phyloP scores from a whole-genome alignment of 164 flowering plant species.

The Liriodendron chinense region DNA sequence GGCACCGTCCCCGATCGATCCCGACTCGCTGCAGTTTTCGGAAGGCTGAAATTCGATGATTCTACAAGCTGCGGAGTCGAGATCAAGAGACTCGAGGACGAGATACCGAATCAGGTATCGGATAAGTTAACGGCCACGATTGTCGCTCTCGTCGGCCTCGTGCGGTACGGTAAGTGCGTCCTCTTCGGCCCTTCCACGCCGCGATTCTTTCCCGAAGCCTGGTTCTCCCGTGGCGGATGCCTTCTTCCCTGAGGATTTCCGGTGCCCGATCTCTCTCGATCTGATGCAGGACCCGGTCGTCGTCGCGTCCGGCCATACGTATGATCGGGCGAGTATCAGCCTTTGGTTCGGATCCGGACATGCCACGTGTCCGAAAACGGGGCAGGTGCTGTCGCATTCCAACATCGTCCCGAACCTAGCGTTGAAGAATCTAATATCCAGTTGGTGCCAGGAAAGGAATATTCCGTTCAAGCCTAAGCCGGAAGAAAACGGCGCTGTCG shows the following conservation, averaged over 20 bases:
- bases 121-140: conserved; percentile 38
- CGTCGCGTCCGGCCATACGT: conserved; percentile 86
- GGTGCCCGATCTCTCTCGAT: conserved; percentile 79
- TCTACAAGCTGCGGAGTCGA: conserved; percentile 56
- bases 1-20: conserved; percentile 57
- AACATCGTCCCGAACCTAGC: conserved; percentile 61
- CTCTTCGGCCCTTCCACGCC: conserved; percentile 60
- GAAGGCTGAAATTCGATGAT: conserved; percentile 36
- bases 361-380: conserved; percentile 87
- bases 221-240: conserved; percentile 24
- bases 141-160: conserved; percentile 61
- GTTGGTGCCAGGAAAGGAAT: conserved; percentile 76
- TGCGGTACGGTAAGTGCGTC: conserved; percentile 72
- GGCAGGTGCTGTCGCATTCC: conserved; percentile 61
- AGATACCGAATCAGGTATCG: conserved; percentile 47
- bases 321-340: conserved; percentile 63
- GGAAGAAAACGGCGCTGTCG: conserved; percentile 22
- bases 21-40: conserved; percentile 35
- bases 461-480: conserved; percentile 48
- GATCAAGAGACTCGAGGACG: conserved; percentile 67
- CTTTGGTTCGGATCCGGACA: conserved; percentile 83
- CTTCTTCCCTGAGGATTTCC: conserved; percentile 62
- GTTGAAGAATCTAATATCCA: conserved; percentile 57
- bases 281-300: conserved; percentile 89
- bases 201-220: conserved; percentile 11